These are phyloP conservation scores for Mycena pura DNA, from an alignment of 768 basidiomycete species.

Conservation along the genomic window DNA sequence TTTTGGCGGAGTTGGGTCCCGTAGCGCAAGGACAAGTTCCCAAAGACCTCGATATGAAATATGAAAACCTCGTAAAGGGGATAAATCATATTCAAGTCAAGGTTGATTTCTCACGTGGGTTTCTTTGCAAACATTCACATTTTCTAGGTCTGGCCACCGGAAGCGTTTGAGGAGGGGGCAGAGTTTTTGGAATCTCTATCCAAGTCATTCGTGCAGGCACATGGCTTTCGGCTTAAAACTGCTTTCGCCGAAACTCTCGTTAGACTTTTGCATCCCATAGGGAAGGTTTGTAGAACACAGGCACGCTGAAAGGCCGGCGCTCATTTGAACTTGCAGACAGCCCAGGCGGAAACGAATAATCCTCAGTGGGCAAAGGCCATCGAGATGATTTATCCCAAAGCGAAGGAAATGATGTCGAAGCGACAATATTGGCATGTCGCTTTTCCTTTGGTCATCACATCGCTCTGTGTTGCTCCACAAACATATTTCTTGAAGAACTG, in stretches of 20 bases:
- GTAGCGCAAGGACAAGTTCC: slow-evolving; percentile 76
- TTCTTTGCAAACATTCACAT: neutral
- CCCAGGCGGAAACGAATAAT: slow-evolving; percentile 95
- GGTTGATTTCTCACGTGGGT: slow-evolving; percentile 43
- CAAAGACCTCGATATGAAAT: slow-evolving; percentile 82
- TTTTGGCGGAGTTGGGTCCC: slow-evolving; percentile 79
- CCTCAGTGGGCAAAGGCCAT: slow-evolving; percentile 95
- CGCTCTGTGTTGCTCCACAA: slow-evolving; percentile 87
- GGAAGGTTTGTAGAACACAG: slow-evolving; percentile 60
- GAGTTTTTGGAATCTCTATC: slow-evolving; percentile 89
- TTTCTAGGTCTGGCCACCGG: slow-evolving; percentile 87
- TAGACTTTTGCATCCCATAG: slow-evolving; percentile 82
- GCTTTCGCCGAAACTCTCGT: slow-evolving; percentile 86
- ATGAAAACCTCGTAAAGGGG: slow-evolving; percentile 85
- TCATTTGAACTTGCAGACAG: slow-evolving; percentile 61
- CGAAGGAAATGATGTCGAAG: slow-evolving; percentile 84
- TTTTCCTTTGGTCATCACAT: slow-evolving; percentile 83
- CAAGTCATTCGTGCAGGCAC: slow-evolving; percentile 82
- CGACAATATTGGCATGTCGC: slow-evolving; percentile 90
- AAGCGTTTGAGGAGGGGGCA: slow-evolving; percentile 91
- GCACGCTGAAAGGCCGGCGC: neutral
- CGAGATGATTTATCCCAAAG: slow-evolving; percentile 81
- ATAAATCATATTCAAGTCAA: slow-evolving; percentile 85
- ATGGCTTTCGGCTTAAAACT: slow-evolving; percentile 82
- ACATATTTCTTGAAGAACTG: slow-evolving; percentile 87